Base-by-base conservation (phyloP, 192 early-diverging fungal genomes). In the Gonapodya sp. region DNA sequence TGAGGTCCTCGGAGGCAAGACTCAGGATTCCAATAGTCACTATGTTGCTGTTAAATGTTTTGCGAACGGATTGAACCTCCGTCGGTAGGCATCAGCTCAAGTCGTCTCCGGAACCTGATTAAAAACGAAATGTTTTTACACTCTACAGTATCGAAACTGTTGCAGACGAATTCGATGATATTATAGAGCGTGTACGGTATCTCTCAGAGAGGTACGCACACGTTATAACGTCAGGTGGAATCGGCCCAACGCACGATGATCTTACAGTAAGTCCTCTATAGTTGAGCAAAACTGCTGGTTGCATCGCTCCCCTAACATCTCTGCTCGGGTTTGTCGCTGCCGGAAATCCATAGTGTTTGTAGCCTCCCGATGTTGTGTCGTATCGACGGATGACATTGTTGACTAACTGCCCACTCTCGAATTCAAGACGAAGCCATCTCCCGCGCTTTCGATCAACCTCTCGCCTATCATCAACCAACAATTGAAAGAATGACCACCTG, bases 201-300 rank as follows among this genome's bases (percentile, higher is more conserved):
- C 83, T 94, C 16, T 88, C 90, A 0, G 78, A 37, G 2, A 77
- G 64, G 1, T 88, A 87, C 82, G 84, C 87, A 79, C 80, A 91
- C 18, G 93, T 94, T 18, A 87, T 94, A 78, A 94, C 93, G 31
- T 91, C 87, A 80, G 93, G 93, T 34, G 93, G 93, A 2, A 93
- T 94, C 64, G 92, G 93, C 36, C 85, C 80, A 2, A 78, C 36
- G 1, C 46, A 35, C 80, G 73, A 64, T 64, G 46, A 64, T 64
- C 8, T 64, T 24, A 64, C 46, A 16, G 46, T 64, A 64, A 24
- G 46, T 64, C 46, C 24, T 16, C 46, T 64, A 8, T 24, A 64
- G 8, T 64, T 8, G 24, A 64, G 46, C 24, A 64, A 64, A 64
- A 64, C 8, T 64, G 24, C 24, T 64, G 8, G 24, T 24, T 24